phyloP scores from a whole-genome alignment of 768 basidiomycete genomes.

The Suillus spraguei region DNA sequence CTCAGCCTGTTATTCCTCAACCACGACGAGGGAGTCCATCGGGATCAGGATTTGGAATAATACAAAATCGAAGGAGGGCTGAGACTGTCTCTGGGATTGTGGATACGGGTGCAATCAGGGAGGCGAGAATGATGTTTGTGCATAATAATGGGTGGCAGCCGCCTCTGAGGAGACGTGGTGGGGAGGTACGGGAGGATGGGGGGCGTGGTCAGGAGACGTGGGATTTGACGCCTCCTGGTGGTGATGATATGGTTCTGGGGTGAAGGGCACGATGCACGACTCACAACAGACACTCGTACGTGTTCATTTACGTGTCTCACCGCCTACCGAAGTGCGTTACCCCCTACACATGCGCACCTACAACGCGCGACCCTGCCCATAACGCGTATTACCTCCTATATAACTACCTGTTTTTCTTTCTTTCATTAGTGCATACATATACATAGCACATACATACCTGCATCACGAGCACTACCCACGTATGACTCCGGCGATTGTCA shows the following conservation, averaged over 20 bases:
- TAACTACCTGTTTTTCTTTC: constrained; percentile 4
- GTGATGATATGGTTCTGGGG: constrained; percentile 34
- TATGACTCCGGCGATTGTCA: background rate
- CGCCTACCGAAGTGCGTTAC: background rate
- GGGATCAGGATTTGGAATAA: background rate
- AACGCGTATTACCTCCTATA: background rate
- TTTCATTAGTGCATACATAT: constrained; percentile 21
- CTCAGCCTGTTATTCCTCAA: constrained; percentile 23
- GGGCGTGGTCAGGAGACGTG: constrained; percentile 28
- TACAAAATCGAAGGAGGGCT: constrained; percentile 34
- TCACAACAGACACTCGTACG: background rate
- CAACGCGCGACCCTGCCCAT: background rate
- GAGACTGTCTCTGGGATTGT: constrained; percentile 37
- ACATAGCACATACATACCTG: constrained; percentile 23
- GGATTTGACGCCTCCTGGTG: constrained; percentile 30
- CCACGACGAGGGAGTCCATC: constrained; percentile 11
- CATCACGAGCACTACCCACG: constrained; percentile 17
- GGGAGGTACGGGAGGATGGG: constrained; percentile 16
- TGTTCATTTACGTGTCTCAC: background rate
- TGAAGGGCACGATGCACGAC: constrained; percentile 17
- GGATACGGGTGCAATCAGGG: constrained; percentile 20
- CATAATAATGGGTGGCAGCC: constrained; percentile 7
- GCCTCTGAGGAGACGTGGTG: constrained; percentile 10
- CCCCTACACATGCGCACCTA: background rate
- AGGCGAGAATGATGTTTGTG: background rate